Evolutionary conservation across 805 yeast genomes (phyloP).

Genomic region (Priceomyces fermenticarens): DNA sequence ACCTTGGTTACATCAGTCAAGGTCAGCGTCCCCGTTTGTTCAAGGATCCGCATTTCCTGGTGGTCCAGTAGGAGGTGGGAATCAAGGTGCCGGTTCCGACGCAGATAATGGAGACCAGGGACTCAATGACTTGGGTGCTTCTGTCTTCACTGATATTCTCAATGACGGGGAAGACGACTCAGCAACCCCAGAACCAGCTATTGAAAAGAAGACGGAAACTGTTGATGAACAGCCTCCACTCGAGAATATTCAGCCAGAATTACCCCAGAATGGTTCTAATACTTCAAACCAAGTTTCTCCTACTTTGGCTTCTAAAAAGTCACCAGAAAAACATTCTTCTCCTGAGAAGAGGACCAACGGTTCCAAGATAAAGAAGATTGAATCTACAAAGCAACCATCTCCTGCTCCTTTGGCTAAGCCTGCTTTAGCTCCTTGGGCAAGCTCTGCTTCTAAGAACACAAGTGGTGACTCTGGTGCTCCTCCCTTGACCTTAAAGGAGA

Average conservation of each 20-base stretch:
- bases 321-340: no score
- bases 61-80: not conserved
- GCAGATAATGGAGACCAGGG: slow-evolving; percentile 23
- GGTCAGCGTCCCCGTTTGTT: slow-evolving; percentile 41
- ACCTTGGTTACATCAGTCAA: slow-evolving; percentile 38
- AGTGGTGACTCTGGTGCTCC: slow-evolving; percentile 25
- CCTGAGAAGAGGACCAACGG: no score
- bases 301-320: no score
- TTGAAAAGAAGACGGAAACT: not conserved
- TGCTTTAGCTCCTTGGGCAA: slow-evolving; percentile 57
- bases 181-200: not conserved
- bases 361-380: not conserved
- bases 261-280: no score
- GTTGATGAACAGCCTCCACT: not conserved
- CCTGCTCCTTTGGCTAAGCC: slow-evolving; percentile 15
- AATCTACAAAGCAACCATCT: not conserved
- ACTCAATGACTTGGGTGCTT: slow-evolving; percentile 36
- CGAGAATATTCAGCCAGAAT: not conserved
- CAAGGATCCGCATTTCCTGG: slow-evolving; percentile 15
- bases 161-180: slow-evolving; percentile 20
- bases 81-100: slow-evolving; percentile 1
- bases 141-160: slow-evolving; percentile 41
- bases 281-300: no score
- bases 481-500: slow-evolving; percentile 47
- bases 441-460: slow-evolving; percentile 4